phyloP scores from a whole-genome alignment of 2,329 filamentous ascomycete species.

The Phyllosticta ampelicida region DNA sequence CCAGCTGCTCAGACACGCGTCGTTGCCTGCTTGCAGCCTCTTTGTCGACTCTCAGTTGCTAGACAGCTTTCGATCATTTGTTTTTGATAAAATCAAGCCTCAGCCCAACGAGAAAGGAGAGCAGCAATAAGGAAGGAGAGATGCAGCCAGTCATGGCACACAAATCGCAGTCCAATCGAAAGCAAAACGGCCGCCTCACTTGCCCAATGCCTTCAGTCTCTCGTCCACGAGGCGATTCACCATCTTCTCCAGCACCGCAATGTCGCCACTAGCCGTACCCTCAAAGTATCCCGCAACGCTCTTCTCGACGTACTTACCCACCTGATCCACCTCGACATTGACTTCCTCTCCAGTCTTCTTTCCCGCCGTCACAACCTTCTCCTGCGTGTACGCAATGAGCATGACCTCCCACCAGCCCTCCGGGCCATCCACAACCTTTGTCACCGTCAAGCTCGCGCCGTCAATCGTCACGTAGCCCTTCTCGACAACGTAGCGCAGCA shows the following conservation, averaged over 20 bases:
- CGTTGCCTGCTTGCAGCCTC: neutral
- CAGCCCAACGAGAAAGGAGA: neutral
- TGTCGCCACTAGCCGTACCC: slow-evolving; percentile 38
- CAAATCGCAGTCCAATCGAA: neutral
- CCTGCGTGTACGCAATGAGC: slow-evolving; percentile 94
- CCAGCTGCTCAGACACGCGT: neutral
- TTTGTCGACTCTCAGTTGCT: neutral
- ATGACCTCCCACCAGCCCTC: slow-evolving; percentile 91
- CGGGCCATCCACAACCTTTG: slow-evolving; percentile 65
- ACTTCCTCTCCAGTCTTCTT: slow-evolving; percentile 74
- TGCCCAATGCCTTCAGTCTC: slow-evolving; percentile 40
- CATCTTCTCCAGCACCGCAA: slow-evolving; percentile 42
- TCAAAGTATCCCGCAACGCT: slow-evolving; percentile 71
- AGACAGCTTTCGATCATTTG: neutral
- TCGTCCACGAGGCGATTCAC: slow-evolving; percentile 61
- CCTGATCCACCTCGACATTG: slow-evolving; percentile 89
- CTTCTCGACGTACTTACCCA: slow-evolving; percentile 81
- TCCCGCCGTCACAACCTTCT: slow-evolving; percentile 69
- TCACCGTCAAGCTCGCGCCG: slow-evolving; percentile 88
- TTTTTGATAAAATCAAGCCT: neutral
- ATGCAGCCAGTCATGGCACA: neutral
- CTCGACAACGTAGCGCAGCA: slow-evolving; percentile 83
- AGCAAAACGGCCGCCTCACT: slow-evolving; percentile 14
- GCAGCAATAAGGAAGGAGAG: neutral
- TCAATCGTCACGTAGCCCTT: slow-evolving; percentile 95